Evolutionary conservation across 805 yeast genomes (phyloP), one percentile per base, ranked within the genome.

Genomic region (Yamadazyma sp.): DNA sequence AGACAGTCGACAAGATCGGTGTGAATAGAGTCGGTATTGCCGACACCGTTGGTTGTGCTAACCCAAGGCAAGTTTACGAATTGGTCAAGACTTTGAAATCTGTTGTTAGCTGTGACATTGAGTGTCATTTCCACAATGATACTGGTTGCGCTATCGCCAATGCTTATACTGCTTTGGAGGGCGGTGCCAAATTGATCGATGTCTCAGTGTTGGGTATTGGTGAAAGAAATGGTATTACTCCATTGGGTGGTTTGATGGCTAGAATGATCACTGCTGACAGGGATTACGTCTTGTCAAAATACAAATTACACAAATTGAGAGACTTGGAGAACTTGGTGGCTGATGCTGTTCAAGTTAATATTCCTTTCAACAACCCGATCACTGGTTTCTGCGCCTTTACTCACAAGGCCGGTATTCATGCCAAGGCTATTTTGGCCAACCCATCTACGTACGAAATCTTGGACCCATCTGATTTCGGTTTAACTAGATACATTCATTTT

Each of bases 381-480:
- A 91, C 99, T 28, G 99, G 99, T 22, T 93, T 93, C 83, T 93
- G 98, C 75, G 99, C 99, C 31, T 91, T 91, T 73, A 91, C 99
- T 43, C 99, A 91, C 74, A 91, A 91, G 77, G 99, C 99, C 42
- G 99, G 99, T 67, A 90, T 91, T 62, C 99, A 91, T 64, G 98
- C 99, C 55, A 91, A 93, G 76, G 98, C 98, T 41, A 91, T 91
- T 52, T 78, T 91, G 50, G 99, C 99, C 42, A 93, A 91, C 70
- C 99, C 99, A 46, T 88, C 96, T 32, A 93, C 98, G n/a, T 91
- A 91, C 65, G 99, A 91, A 74, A 91, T 91, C 57, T 76, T 91
- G 62, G 84, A 84, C 62, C 99, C 99, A 40, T 70, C 84, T 19
- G 99, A 91, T 69, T 91, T 91, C 57, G 99, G 99, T 61, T 78